These are phyloP conservation scores for Micromonas pusilla DNA, from an alignment of 139 green algal genomes.

Conservation along the genomic window DNA sequence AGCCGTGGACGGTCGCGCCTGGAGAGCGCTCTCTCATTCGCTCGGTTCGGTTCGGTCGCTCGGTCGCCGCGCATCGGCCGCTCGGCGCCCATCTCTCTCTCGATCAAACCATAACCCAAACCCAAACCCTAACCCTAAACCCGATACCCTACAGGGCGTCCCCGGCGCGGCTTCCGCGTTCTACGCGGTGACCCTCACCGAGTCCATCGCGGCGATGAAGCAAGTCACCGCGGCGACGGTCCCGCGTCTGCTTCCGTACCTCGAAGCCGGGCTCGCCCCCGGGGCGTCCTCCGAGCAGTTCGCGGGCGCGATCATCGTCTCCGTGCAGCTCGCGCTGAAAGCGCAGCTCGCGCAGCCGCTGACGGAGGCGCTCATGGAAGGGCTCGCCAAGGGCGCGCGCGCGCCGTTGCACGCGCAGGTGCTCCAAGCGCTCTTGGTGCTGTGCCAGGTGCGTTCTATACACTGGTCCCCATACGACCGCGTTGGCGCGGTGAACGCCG, in stretches of 20 bases:
- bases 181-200: constrained; percentile 60
- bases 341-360: constrained; percentile 9
- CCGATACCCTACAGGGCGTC: neutral
- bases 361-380: constrained; percentile 22
- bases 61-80: too few species aligned
- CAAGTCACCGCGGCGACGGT: constrained; percentile 34
- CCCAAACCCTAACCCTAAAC: neutral
- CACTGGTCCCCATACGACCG: too few species aligned
- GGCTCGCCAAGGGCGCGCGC: constrained; percentile 4
- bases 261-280: constrained; percentile 46
- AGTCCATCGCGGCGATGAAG: constrained; percentile 39
- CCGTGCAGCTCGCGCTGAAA: neutral
- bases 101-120: too few species aligned
- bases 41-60: too few species aligned
- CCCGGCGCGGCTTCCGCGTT: constrained; percentile 42
- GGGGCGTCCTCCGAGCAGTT: constrained; percentile 48
- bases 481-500: too few species aligned
- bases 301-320: constrained; percentile 42
- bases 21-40: neutral
- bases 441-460: too few species aligned
- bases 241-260: constrained; percentile 55
- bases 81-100: too few species aligned
- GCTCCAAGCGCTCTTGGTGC: neutral
- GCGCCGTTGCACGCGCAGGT: constrained; percentile 16
- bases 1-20: neutral